Evolutionary conservation across 129 eudicot genomes (phyloP).

Genomic region (Lactuca sativa): DNA sequence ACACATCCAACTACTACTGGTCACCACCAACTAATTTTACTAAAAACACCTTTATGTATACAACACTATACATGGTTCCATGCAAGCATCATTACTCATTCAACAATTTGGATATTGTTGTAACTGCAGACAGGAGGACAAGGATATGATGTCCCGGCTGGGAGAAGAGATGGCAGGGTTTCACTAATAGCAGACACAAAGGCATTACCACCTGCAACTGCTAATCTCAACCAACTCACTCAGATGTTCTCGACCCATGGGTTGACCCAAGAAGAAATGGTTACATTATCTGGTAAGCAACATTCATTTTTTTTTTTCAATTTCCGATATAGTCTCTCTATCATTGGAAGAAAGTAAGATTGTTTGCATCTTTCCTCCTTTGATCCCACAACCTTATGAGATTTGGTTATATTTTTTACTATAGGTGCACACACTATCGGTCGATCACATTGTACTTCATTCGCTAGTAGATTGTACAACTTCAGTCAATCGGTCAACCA

Average conservation of each 20-base stretch:
- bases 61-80: background rate
- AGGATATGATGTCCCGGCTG: constrained; percentile 73
- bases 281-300: constrained; percentile 55
- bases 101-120: background rate
- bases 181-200: constrained; percentile 52
- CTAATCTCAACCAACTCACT: constrained; percentile 53
- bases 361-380: background rate
- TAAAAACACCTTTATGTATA: background rate
- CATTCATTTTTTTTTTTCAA: background rate
- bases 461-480: constrained; percentile 55
- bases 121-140: constrained; percentile 60
- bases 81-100: background rate
- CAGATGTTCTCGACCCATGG: constrained; percentile 46
- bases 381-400: background rate
- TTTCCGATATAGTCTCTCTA: background rate
- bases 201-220: constrained; percentile 52
- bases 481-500: constrained; percentile 42
- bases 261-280: constrained; percentile 67
- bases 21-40: too few relatives aligned
- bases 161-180: constrained; percentile 75
- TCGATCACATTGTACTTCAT: constrained; percentile 67
- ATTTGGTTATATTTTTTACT: background rate
- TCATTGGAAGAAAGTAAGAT: too few relatives aligned
- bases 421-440: constrained; percentile 78
- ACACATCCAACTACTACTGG: too few relatives aligned